Evolutionary conservation across 345 rosid species (phyloP), one percentile per base, ranked within the genome.

Genomic region (Citrus inodora): DNA sequence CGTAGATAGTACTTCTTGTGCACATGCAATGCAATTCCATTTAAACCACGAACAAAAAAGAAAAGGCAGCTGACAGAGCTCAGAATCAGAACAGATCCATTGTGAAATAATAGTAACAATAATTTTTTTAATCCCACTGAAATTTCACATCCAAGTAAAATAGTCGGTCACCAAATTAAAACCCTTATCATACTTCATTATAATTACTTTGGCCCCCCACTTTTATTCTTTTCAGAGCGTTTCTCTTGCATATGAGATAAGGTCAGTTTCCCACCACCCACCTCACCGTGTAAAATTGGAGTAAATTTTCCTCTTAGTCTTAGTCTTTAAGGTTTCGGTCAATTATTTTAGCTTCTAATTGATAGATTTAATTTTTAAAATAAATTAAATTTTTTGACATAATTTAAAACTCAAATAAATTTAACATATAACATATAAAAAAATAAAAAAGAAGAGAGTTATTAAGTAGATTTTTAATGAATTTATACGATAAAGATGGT

Each of bases 211-310:
- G 33, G 46, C 33, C 38, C 22, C 22, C 16, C 3, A 14, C 9
- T 13, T 8, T 25, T 69, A 5, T 42, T 42, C 27, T 42, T 25
- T 25, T 4, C 9, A 32, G 35, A 40, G 13, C 30, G 17, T 1
- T 27, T 46, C 73, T 16, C 35, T 13, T 5, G 13, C 24, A 0
- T 19, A 17, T 11, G 55, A 40, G 80, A 59, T 65, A 67, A 71
- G 71, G n/a, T 61, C 76, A 14, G 40, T 37, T 82, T 82, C 30
- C 72, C 67, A 62, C 72, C 76, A 68, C 67, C 67, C 42, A 77
- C n/a, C 35, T 35, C 35, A 11, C 22, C 24, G 16, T 69, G 51
- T 46, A 46, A 11, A 46, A 46, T 46, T 46, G 0, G 0, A 0
- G 51, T 3, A 46, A 46, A 46, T 0, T 46, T 46, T 11, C 51